Conservation (phyloP, 177 flowering plant species). For the Vitis hybrid region DNA sequence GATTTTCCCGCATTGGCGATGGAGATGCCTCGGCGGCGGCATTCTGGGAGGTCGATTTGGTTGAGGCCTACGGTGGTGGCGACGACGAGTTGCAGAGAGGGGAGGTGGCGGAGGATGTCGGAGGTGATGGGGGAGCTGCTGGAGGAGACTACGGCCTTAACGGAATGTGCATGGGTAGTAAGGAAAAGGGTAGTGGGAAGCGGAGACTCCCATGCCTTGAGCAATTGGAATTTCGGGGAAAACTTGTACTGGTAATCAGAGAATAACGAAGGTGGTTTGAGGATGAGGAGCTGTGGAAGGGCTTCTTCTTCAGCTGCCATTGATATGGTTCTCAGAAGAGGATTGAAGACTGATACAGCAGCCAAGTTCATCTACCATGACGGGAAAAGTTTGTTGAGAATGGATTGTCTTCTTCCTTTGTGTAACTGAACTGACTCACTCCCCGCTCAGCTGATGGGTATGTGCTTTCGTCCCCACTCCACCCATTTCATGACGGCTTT, state of each 20-base stretch:
- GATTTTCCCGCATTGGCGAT: conserved; percentile 32
- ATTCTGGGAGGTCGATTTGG: conserved; percentile 51
- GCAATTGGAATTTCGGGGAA: conserved; percentile 18
- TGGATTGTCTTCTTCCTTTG: no score
- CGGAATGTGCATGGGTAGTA: conserved; percentile 14
- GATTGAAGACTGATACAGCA: no score
- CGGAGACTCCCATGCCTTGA: conserved; percentile 25
- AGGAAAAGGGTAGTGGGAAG: conserved; percentile 23
- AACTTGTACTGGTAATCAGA: conserved; percentile 6
- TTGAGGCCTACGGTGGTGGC: conserved; percentile 48
- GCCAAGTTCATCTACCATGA: no score
- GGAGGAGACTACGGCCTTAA: conserved; percentile 19
- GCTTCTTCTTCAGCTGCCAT: no score
- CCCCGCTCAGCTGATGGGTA: no score
- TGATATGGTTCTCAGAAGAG: no score
- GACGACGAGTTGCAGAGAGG: conserved; percentile 34
- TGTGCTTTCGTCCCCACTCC: no score
- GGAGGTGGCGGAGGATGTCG: conserved; percentile 30
- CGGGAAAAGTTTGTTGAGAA: no score
- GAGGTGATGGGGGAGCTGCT: conserved; percentile 18
- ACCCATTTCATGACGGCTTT: no score
- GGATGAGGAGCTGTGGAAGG: no score
- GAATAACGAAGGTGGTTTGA: no score
- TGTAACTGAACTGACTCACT: no score
- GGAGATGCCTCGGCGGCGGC: conserved; percentile 39